Base-by-base conservation (phyloP, 2,329 filamentous ascomycete genomes). In the Pezizomycotina sp. region DNA sequence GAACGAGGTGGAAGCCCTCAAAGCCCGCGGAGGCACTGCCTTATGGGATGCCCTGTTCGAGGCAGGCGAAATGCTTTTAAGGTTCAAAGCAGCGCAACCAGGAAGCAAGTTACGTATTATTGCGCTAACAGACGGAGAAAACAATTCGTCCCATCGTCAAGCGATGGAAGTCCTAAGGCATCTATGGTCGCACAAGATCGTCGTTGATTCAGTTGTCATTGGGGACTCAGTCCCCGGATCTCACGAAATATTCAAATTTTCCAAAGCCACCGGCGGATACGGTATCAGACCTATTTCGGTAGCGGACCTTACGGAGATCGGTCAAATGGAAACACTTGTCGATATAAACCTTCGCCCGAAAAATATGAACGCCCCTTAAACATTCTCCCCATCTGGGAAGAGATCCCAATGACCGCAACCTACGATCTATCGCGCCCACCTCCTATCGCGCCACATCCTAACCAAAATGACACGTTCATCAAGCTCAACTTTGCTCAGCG, bases 31-130 rank as follows among this genome's bases (percentile, higher is more conserved):
- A 4, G 40, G 39, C 36, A 44, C 41, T 1, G 36, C 41, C 5
- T 40, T 44, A 37, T 44, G 41, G 41, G 41, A 44, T 13, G 39
- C 36, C 19, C 36, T 44, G 9, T 44, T 40, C 29, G 32, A 44
- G 27, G 41, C 36, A n/a, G 41, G 30, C 6, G 41, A 44, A 15
- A 36, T 36, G 13, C 34, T 44, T 18, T 22, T 44, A 6, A 35
- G 38, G 5, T 39, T 39, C 16, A 40, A 40, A 18, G 41, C 36
- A n/a, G 33, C 39, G 19, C 38, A 44, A 24, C 41, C 41, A 12
- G 41, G 40, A n/a, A 40, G 36, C 6, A 44, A 44, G 15, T 32
- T 44, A 9, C 41, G 41, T 13, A 30, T 44, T 8, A 40, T 44
- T 12, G 41, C 40, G 8, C 30, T 44, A n/a, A 44, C 41, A 3